Percentiles rank a stretch among this genome's conserved stretches.
Conservation (phyloP, 1,284 basidiomycete species). For the Kalmanozyma brasiliensis region DNA sequence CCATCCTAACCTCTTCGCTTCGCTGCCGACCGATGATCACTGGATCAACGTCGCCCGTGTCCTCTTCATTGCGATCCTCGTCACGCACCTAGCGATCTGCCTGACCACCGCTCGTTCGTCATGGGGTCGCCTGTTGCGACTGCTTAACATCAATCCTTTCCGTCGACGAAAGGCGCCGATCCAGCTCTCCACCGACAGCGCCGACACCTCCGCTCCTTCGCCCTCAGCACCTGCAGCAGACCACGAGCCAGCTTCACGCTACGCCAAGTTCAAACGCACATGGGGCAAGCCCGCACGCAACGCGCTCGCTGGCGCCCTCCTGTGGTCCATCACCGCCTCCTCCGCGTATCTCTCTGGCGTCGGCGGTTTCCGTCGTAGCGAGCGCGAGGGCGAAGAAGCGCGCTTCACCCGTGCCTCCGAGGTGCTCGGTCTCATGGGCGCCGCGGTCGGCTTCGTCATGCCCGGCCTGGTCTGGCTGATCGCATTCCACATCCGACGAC, state of each 20-base stretch:
- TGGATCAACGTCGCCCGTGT: constrained; percentile 54
- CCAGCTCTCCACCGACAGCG: constrained; percentile 19
- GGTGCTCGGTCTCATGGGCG: constrained; percentile 60
- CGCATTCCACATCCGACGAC: constrained; percentile 60
- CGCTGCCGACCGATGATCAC: constrained; percentile 57
- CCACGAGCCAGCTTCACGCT: constrained; percentile 4
- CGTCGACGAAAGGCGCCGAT: constrained; percentile 24
- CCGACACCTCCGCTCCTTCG: background rate
- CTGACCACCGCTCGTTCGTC: constrained; percentile 60
- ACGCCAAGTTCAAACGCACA: constrained; percentile 37
- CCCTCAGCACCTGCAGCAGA: background rate
- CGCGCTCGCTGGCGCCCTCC: constrained; percentile 53
- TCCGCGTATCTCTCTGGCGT: constrained; percentile 61
- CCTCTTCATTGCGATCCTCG: constrained; percentile 56
- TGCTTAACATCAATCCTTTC: constrained; percentile 57
- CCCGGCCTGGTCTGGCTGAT: constrained; percentile 65
- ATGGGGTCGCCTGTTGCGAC: constrained; percentile 58
- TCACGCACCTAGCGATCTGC: constrained; percentile 60
- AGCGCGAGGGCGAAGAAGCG: constrained; percentile 60
- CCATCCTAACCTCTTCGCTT: constrained; percentile 61
- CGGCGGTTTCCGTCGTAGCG: constrained; percentile 55
- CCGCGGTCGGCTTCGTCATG: constrained; percentile 61
- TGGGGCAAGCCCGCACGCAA: constrained; percentile 57
- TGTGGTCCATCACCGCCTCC: constrained; percentile 58
- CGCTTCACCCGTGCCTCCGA: constrained; percentile 60